phyloP scores from a whole-genome alignment of 768 basidiomycete genomes.

The Fomitopsis serialis region DNA sequence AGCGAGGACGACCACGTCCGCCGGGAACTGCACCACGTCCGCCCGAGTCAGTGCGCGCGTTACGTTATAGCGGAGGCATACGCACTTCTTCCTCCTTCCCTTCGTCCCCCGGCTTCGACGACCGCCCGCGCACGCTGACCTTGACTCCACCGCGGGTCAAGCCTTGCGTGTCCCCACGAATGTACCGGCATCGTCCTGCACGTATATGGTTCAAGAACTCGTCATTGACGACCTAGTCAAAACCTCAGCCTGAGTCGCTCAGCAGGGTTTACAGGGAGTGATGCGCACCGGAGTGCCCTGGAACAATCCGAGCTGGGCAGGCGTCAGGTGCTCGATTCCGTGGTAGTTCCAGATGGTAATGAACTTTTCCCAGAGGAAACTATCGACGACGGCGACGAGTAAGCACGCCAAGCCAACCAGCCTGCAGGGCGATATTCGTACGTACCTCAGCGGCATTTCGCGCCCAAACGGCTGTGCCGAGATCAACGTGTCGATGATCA shows the following conservation, averaged over 20 bases:
- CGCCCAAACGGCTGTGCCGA: conserved; percentile 48
- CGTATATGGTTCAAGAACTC: conserved; percentile 43
- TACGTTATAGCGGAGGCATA: neutral
- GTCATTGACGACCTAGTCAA: conserved; percentile 42
- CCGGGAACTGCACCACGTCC: conserved; percentile 25
- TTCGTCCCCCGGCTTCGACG: conserved; percentile 27
- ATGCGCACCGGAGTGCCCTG: conserved; percentile 39
- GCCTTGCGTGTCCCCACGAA: conserved; percentile 40
- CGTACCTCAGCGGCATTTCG: conserved; percentile 44
- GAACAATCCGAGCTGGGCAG: conserved; percentile 36
- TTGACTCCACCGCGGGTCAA: conserved; percentile 34
- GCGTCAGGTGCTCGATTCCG: conserved; percentile 40
- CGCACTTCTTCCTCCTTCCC: conserved; percentile 24
- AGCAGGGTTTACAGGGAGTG: neutral
- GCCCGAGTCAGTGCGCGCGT: neutral
- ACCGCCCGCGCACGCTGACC: conserved; percentile 32
- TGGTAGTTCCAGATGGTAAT: conserved; percentile 38
- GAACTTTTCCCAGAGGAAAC: conserved; percentile 44
- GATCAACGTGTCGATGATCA: conserved; percentile 41
- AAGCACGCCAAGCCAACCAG: neutral
- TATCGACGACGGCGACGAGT: conserved; percentile 13
- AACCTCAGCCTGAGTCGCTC: neutral
- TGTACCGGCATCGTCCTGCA: conserved; percentile 35
- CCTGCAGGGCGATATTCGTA: neutral
- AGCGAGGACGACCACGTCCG: conserved; percentile 46